phyloP scores from a whole-genome alignment of 108 stramenopile genomes.

The Fistulifera solaris region DNA sequence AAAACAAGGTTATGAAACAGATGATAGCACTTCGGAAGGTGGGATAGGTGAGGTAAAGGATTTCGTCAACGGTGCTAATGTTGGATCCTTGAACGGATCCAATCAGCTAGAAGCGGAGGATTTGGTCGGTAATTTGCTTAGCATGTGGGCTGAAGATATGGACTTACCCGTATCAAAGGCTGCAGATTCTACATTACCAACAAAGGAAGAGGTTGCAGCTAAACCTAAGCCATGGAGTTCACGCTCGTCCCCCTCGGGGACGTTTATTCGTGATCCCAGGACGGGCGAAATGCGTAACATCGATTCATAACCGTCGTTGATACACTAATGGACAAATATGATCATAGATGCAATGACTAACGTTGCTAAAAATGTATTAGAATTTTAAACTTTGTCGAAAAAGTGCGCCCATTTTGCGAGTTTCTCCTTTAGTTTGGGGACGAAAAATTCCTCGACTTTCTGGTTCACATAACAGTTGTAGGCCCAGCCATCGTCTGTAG shows the following conservation, averaged over 20 bases:
- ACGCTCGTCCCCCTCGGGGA: slow-evolving; percentile 62
- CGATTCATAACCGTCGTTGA: slow-evolving; percentile 31
- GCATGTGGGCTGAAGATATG: slow-evolving; percentile 46
- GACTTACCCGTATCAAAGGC: slow-evolving; percentile 9
- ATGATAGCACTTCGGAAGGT: slow-evolving; percentile 7
- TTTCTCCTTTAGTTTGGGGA: slow-evolving; percentile 24
- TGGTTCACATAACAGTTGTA: slow-evolving; percentile 81
- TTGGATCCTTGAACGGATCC: slow-evolving; percentile 12
- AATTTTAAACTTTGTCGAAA: too few relatives aligned
- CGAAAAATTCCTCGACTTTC: slow-evolving; percentile 61
- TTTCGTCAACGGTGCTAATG: slow-evolving; percentile 17
- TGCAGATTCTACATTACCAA: slow-evolving; percentile 11
- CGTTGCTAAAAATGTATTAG: too few relatives aligned
- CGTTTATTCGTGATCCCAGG: slow-evolving; percentile 64
- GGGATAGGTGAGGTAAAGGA: slow-evolving; percentile 19
- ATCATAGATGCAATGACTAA: too few relatives aligned
- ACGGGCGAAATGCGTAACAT: slow-evolving; percentile 74
- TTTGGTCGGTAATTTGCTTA: slow-evolving; percentile 42
- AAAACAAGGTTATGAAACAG: slow-evolving; percentile 2
- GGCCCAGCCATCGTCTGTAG: slow-evolving; percentile 40
- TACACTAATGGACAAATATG: not conserved
- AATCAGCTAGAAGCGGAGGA: slow-evolving; percentile 35
- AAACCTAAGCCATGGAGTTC: slow-evolving; percentile 62
- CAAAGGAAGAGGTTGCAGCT: slow-evolving; percentile 22
- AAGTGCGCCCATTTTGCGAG: too few relatives aligned